A percentile compares a stretch with the other conserved stretches of the same genome.
Conservation (phyloP, 2,329 filamentous ascomycete genomes). For the Myriosclerotinia duriaeana region DNA sequence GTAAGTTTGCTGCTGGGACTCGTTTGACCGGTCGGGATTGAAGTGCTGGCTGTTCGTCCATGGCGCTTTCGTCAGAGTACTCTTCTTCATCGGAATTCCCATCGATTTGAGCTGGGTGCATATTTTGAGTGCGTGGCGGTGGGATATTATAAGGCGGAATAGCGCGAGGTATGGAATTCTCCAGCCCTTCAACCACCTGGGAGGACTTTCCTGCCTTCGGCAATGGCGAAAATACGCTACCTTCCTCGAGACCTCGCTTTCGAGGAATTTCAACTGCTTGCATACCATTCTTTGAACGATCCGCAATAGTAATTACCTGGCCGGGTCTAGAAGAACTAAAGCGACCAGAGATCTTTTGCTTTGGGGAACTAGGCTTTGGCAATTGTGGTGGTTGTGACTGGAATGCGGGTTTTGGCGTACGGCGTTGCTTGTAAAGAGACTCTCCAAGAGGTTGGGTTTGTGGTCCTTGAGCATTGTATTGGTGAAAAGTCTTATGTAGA, state of each 20-base stretch:
- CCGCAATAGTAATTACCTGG: not conserved
- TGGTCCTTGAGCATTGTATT: constrained; percentile 3
- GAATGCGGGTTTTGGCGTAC: not conserved
- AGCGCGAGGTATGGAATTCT: not conserved
- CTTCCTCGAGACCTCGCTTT: constrained; percentile 15
- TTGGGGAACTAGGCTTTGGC: not conserved
- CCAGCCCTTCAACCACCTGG: constrained; percentile 4
- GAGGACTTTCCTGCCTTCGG: not conserved
- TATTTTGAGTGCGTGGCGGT: not conserved
- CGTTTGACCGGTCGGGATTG: constrained; percentile 17
- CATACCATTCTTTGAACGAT: constrained; percentile 4
- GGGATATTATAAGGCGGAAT: not conserved
- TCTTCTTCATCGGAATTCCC: constrained; percentile 11
- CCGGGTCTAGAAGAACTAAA: constrained; percentile 2
- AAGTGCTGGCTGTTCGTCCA: constrained; percentile 5
- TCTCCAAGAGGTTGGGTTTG: constrained; percentile 3
- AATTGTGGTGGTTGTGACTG: not conserved
- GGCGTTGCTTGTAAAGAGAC: constrained; percentile 9
- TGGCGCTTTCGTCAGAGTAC: constrained; percentile 2
- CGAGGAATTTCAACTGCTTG: constrained; percentile 4
- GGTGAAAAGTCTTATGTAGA: not conserved
- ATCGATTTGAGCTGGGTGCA: not conserved
- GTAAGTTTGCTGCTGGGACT: not conserved
- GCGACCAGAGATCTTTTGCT: constrained; percentile 10
- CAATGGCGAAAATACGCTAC: constrained; percentile 2